Conservation (phyloP, 306 rosid genomes). For the Begonia loranthoides region DNA sequence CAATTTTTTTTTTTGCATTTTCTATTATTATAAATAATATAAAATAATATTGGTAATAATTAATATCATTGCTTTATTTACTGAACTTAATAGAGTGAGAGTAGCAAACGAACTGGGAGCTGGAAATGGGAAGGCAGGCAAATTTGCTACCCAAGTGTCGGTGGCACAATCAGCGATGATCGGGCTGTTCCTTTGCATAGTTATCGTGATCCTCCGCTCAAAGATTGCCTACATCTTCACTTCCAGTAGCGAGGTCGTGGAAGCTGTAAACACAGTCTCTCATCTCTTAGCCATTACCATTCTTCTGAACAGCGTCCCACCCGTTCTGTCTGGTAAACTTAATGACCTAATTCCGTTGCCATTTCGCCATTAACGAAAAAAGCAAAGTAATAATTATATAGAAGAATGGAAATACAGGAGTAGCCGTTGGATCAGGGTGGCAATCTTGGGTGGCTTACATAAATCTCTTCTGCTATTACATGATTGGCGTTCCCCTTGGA, state of each 20-base stretch:
- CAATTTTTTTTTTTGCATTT: too few species aligned
- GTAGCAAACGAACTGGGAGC: conserved; percentile 1
- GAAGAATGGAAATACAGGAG: conserved; percentile 24
- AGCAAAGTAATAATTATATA: too few species aligned
- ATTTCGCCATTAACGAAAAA: neutral
- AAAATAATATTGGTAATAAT: too few species aligned
- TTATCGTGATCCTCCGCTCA: neutral
- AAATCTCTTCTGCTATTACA: conserved; percentile 34
- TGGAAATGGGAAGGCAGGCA: neutral
- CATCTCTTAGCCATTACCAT: neutral
- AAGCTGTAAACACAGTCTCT: neutral
- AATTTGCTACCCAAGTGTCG: neutral
- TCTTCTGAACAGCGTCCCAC: too few species aligned
- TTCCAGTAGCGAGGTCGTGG: neutral
- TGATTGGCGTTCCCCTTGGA: conserved; percentile 22
- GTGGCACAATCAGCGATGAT: neutral
- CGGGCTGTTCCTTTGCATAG: neutral
- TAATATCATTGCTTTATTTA: too few species aligned
- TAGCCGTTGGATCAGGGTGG: conserved; percentile 58
- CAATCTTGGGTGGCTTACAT: conserved; percentile 41
- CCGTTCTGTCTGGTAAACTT: conserved; percentile 40
- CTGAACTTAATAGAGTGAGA: neutral
- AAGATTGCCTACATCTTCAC: conserved; percentile 2
- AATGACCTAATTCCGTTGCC: neutral
- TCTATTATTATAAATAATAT: too few species aligned